Percentiles rank a stretch among this genome's conserved stretches.
These are phyloP conservation scores for Larix kaempferi DNA, from an alignment of 75 land plant species.

Conservation along the genomic window DNA sequence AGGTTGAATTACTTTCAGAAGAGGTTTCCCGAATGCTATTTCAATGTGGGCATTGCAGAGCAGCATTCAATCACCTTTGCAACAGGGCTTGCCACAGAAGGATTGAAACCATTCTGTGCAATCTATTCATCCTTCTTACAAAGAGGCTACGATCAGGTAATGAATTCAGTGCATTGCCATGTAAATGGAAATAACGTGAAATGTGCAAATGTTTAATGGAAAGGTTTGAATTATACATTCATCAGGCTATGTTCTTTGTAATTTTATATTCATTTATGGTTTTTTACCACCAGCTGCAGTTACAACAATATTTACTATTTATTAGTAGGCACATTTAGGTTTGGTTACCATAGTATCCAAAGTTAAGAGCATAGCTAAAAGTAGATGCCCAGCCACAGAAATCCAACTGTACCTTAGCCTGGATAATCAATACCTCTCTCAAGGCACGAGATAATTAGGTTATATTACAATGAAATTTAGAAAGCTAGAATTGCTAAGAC, in stretches of 20 bases:
- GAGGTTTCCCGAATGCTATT: constrained; percentile 73
- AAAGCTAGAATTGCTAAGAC: neutral
- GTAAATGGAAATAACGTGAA: neutral
- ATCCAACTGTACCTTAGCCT: too few species aligned
- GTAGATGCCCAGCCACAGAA: too few species aligned
- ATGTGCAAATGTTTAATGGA: neutral
- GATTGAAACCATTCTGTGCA: constrained; percentile 83
- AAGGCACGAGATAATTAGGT: too few species aligned
- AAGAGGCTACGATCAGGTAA: constrained; percentile 86
- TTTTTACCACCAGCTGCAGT: neutral
- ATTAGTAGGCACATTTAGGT: too few species aligned
- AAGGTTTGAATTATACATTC: neutral
- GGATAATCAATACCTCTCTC: too few species aligned
- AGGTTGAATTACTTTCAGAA: constrained; percentile 79
- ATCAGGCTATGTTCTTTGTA: neutral
- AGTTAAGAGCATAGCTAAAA: too few species aligned
- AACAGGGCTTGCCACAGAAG: constrained; percentile 83
- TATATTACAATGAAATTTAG: neutral
- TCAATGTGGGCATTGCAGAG: constrained; percentile 93
- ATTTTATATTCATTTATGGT: neutral
- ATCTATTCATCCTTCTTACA: constrained; percentile 89
- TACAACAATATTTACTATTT: too few species aligned
- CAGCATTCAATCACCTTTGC: constrained; percentile 94
- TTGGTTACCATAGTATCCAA: too few species aligned
- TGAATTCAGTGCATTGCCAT: neutral